Base-by-base conservation (phyloP, 495 filamentous ascomycete genomes). In the Hyaloscypha bicolor region DNA sequence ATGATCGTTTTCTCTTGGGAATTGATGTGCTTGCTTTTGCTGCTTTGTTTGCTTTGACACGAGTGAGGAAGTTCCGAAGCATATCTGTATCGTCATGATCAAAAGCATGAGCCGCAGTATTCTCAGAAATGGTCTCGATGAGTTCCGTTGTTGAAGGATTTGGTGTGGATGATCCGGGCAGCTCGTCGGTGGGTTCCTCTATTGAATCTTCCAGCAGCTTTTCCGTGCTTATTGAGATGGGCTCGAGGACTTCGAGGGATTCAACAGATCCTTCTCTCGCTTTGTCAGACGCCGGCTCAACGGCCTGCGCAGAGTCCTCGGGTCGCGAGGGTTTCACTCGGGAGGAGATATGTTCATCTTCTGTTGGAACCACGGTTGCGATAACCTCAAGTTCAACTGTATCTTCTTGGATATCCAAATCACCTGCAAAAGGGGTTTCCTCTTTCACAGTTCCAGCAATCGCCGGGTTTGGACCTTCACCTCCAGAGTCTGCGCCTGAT, bases 21-120 rank as follows among this genome's bases (percentile, higher is more conserved):
- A 74, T 74, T 52, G 74, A 72, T 65, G 67, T 76, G 14, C 21
- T 42, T 32, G 72, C 72, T 30, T 74, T 74, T 2, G 70, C 72
- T 52, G 65, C 72, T 69, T 80, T 82, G 72, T 80, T 77, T n/a
- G 79, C 80, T 57, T 78, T 74, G 4, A 82, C 80, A 32, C 79
- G 73, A 48, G 75, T 80, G 37, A 82, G 76, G 69, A 82, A 82
- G 51, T 78, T 77, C 14, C 78, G 71, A 33, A 82, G 73, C 75
- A 82, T 75, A 35, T 82, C 80, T 2, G 79, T 80, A 52, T 82
- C 79, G 3, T 72, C 71, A 9, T 69, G 33, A 21, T 75, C 65
- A 39, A 73, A 67, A n/a, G 25, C 66, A 14, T 51, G n/a, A 0
- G 55, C 14, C 25, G 35, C 48, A 29, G 59, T n/a, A 58, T 67